Conservation (phyloP, 1,284 basidiomycete species). For the Sporisorium exsertum region DNA sequence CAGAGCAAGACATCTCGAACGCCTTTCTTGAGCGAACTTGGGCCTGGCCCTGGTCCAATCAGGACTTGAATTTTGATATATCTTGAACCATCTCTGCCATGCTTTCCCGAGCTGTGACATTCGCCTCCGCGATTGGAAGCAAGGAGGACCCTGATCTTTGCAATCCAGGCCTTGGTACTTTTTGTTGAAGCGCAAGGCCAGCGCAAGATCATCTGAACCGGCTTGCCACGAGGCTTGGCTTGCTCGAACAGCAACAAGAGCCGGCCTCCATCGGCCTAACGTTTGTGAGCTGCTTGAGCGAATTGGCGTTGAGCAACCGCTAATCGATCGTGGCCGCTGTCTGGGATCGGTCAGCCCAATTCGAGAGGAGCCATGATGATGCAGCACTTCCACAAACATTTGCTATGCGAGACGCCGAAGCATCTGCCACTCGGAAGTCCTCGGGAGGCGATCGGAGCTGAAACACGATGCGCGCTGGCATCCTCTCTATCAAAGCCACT, state of each 20-base stretch:
- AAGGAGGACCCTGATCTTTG: conserved; percentile 1
- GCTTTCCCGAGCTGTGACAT: neutral
- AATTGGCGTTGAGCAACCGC: too few relatives aligned
- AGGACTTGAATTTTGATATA: neutral
- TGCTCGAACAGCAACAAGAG: too few relatives aligned
- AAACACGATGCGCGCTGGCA: neutral
- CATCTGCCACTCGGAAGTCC: neutral
- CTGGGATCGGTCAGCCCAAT: too few relatives aligned
- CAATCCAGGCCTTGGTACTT: neutral
- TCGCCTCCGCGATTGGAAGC: neutral
- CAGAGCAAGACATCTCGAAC: neutral
- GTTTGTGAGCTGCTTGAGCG: too few relatives aligned
- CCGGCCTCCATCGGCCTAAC: too few relatives aligned
- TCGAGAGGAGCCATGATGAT: neutral
- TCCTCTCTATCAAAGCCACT: too few relatives aligned
- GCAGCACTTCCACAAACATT: neutral
- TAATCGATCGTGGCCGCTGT: neutral
- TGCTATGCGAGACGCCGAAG: neutral
- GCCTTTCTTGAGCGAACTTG: neutral
- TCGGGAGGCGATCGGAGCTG: neutral
- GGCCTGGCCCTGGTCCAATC: neutral
- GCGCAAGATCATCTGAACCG: too few relatives aligned
- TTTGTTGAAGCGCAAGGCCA: neutral
- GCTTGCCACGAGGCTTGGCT: too few relatives aligned
- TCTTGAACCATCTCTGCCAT: neutral